Evolutionary conservation across 768 basidiomycete species (phyloP), one percentile per base, ranked within the genome.

Genomic region (Tylopilus rubrobrunneus): DNA sequence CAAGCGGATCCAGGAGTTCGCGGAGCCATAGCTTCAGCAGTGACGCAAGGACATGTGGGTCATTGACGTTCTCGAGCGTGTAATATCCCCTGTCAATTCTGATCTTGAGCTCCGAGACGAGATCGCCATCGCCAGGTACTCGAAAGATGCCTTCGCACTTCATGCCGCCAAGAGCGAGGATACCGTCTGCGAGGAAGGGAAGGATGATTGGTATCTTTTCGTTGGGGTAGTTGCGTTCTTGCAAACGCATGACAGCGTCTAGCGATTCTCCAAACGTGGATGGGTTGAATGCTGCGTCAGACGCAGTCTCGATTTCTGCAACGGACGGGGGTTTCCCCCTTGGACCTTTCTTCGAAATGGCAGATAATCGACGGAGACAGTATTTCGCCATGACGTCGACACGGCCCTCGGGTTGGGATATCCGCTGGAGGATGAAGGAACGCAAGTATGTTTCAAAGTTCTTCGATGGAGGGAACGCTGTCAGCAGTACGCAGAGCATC

Each of bases 241-340:
- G 94, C 10, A 93, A 74, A 43, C 87, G 78, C 71, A 89, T 86
- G 55, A 92, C 88, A 25, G 84, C 84, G 57, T 89, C 89, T 12
- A 98, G 76, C 0, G 90, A 86, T 74, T 95, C 92, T 14, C 93
- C 92, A 63, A 97, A 98, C 1, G 89, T 93, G 1, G 92, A 94
- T 0, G 94, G 92, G 58, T 94, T 89, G 74, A 97, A 98, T 8
- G 95, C 93, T 27, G 93, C 92, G 62, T 94, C 92, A 83, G 89
- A 87, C 21, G 94, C 94, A 2, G 87, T 91, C 73, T 96, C 93
- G 52, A 98, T 96, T 72, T 98, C 95, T 10, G 85, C 78, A 23
- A 83, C 72, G 2, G 84, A 82, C 3, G 94, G 89, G 1, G 90
- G 79, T 64, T 92, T 92, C 2, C 92, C 92, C 59, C 90, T 76